phyloP scores from a whole-genome alignment of 495 filamentous ascomycete genomes.

The Endocarpon pusillum region DNA sequence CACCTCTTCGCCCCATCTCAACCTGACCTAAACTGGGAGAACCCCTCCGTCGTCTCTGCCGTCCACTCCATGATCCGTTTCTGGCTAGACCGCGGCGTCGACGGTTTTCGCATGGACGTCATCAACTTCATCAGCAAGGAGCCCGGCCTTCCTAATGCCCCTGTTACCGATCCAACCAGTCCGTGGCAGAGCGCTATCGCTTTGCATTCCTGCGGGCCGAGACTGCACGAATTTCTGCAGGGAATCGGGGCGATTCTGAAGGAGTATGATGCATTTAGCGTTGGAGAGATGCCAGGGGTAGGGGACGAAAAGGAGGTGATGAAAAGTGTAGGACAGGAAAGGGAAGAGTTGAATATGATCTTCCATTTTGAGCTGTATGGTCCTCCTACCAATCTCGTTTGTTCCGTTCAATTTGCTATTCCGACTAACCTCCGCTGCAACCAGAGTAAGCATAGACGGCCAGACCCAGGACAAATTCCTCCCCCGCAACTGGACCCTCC shows the following conservation, averaged over 20 bases:
- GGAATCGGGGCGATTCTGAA: conserved; percentile 48
- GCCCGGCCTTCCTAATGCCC: conserved; percentile 41
- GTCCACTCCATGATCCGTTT: conserved; percentile 54
- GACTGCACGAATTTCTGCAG: conserved; percentile 45
- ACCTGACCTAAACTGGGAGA: conserved; percentile 66
- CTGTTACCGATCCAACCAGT: conserved; percentile 31
- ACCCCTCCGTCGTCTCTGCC: conserved; percentile 38
- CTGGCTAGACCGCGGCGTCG: conserved; percentile 50
- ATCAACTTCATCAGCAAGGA: conserved; percentile 54
- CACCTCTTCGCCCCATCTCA: conserved; percentile 48
- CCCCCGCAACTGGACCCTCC: conserved; percentile 33
- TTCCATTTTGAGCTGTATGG: conserved; percentile 62
- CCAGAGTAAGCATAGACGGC: conserved; percentile 40
- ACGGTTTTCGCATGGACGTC: conserved; percentile 54
- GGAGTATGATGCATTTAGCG: conserved; percentile 49
- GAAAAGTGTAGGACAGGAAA: conserved; percentile 35
- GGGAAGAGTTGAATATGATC: conserved; percentile 55
- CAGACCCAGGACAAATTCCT: conserved; percentile 33
- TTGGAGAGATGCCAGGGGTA: conserved; percentile 55
- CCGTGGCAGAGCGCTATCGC: conserved; percentile 36
- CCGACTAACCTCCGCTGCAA: conserved; percentile 1
- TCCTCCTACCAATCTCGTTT: conserved; percentile 20
- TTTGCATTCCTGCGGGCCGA: conserved; percentile 46
- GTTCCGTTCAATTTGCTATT: background rate
- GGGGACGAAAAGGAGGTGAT: conserved; percentile 40